A percentile compares a stretch with the other conserved stretches of the same genome.
phyloP scores from a whole-genome alignment of 1,284 basidiomycete genomes.

The Grifola frondosa region DNA sequence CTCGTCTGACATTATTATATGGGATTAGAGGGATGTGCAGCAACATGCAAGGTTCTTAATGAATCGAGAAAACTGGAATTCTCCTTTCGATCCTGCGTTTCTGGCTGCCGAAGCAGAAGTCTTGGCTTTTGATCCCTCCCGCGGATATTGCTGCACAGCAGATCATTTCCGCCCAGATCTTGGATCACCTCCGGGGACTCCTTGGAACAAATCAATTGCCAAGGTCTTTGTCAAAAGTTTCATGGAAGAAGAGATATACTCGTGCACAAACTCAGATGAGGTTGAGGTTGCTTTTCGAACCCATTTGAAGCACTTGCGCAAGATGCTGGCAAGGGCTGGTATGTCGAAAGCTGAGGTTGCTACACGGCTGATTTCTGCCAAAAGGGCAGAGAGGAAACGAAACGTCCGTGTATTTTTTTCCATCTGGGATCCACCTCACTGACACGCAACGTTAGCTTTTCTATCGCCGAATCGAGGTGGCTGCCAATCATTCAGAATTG shows the following conservation, averaged over 20 bases:
- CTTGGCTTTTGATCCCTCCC: not conserved
- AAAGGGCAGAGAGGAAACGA: not conserved
- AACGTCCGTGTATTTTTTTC: not conserved
- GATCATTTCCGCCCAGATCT: conserved; percentile 2
- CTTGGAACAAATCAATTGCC: conserved; percentile 2
- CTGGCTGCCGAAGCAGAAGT: too few species aligned
- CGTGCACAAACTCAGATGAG: not conserved
- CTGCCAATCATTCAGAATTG: not conserved
- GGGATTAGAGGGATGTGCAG: too few species aligned
- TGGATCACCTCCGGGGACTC: not conserved
- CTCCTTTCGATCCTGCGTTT: too few species aligned
- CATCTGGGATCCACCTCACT: not conserved
- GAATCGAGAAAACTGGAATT: too few species aligned
- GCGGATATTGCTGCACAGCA: not conserved
- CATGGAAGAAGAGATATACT: not conserved
- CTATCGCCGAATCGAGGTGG: not conserved
- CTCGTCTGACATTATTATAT: too few species aligned
- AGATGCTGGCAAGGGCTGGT: not conserved
- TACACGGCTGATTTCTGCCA: not conserved
- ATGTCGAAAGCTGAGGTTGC: not conserved
- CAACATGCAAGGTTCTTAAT: too few species aligned
- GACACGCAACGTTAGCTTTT: not conserved
- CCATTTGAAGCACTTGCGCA: conserved; percentile 6
- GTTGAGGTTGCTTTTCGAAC: not conserved
- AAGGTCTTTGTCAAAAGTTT: conserved; percentile 4